Conservation (phyloP, 1,284 basidiomycete species). For the Mycocalia duriaeana region DNA sequence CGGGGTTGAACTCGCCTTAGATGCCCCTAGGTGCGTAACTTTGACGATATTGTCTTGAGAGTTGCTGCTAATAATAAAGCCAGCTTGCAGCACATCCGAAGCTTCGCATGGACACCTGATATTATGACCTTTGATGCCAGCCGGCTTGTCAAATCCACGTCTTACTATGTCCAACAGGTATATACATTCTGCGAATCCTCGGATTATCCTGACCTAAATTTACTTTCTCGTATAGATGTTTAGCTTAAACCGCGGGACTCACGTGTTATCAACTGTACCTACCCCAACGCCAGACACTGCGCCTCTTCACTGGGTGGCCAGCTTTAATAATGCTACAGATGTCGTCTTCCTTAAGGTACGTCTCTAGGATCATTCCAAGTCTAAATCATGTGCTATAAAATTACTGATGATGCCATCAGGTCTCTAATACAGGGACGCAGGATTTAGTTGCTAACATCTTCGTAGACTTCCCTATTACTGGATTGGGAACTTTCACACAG, state of each 20-base stretch:
- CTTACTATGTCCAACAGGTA: conserved; percentile 33
- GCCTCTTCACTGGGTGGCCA: conserved; percentile 32
- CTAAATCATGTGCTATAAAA: not conserved
- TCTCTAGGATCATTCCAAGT: conserved; percentile 4
- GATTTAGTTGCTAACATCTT: conserved; percentile 29
- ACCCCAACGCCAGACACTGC: conserved; percentile 19
- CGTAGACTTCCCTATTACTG: conserved; percentile 24
- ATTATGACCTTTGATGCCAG: conserved; percentile 34
- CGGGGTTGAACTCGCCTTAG: conserved; percentile 9
- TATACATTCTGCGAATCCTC: not conserved
- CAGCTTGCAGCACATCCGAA: conserved; percentile 31
- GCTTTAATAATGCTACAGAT: conserved; percentile 27
- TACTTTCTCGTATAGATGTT: conserved; percentile 22
- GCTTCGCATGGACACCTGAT: conserved; percentile 39
- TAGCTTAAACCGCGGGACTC: conserved; percentile 29
- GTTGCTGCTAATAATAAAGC: not conserved
- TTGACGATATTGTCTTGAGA: conserved; percentile 3
- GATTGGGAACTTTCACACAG: conserved; percentile 20
- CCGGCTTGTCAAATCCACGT: conserved; percentile 29
- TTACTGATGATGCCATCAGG: conserved; percentile 10
- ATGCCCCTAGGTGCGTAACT: conserved; percentile 23
- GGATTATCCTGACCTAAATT: not conserved
- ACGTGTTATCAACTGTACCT: conserved; percentile 28
- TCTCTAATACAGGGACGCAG: conserved; percentile 24
- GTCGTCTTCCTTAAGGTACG: conserved; percentile 30